Conservation (phyloP, 2,329 filamentous ascomycete genomes). For the Alternaria sp. region DNA sequence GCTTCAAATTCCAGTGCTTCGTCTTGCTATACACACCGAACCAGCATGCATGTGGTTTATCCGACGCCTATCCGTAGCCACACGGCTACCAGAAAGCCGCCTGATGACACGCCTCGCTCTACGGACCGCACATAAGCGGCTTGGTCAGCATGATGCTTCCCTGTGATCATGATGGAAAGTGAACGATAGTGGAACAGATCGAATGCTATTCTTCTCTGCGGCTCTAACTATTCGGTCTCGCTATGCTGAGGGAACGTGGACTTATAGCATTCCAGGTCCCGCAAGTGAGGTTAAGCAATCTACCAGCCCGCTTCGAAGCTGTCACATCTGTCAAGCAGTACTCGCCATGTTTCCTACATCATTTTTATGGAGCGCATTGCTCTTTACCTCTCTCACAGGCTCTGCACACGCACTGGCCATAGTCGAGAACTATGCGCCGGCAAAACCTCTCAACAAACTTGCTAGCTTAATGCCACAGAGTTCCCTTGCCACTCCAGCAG, state of each 20-base stretch:
- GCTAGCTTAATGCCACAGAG: slow-evolving; percentile 7
- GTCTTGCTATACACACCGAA: too few species aligned
- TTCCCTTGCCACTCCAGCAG: slow-evolving; percentile 12
- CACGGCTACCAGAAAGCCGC: too few species aligned
- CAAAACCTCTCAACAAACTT: neutral
- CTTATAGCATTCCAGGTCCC: neutral
- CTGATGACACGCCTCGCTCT: too few species aligned
- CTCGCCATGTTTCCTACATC: neutral
- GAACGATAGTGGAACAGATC: neutral
- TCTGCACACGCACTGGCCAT: neutral
- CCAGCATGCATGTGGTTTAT: too few species aligned
- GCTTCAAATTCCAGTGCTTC: too few species aligned
- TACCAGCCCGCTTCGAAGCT: neutral
- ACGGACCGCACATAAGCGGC: neutral
- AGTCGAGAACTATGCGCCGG: neutral
- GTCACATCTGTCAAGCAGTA: neutral
- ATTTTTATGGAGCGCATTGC: neutral
- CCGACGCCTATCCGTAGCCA: too few species aligned
- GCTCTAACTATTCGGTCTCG: neutral
- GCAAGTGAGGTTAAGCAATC: neutral
- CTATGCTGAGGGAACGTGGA: neutral
- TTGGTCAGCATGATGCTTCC: too few species aligned
- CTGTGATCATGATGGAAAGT: too few species aligned
- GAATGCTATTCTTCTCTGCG: neutral
- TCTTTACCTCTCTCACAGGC: neutral